phyloP scores from a whole-genome alignment of 2,329 filamentous ascomycete species.

The Parastagonospora avenae region DNA sequence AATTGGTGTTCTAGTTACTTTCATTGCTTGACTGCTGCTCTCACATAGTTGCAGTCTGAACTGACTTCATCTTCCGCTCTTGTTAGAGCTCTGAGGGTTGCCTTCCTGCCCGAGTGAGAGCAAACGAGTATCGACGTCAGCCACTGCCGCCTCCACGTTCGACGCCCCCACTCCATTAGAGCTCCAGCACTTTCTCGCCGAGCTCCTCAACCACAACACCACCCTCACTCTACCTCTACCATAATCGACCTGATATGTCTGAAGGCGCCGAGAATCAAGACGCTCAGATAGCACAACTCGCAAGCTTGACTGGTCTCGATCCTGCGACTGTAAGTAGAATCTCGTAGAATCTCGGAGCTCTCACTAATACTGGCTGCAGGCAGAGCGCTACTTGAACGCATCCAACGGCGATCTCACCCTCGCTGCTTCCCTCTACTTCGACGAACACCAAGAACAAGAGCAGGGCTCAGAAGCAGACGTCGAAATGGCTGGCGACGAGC shows the following conservation, averaged over 20 bases:
- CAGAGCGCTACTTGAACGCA: constrained; percentile 50
- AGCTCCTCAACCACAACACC: constrained; percentile 3
- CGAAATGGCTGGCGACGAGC: constrained; percentile 44
- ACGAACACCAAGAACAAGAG: constrained; percentile 37
- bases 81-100: too few relatives aligned
- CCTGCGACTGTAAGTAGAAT: constrained; percentile 41
- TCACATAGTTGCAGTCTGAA: too few relatives aligned
- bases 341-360: constrained; percentile 28
- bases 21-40: neutral
- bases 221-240: neutral
- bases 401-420: constrained; percentile 54
- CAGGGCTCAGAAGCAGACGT: constrained; percentile 29
- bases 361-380: constrained; percentile 43
- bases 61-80: too few relatives aligned
- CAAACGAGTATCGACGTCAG: constrained; percentile 21
- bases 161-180: constrained; percentile 9
- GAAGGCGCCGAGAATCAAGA: constrained; percentile 37
- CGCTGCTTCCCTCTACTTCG: constrained; percentile 53
- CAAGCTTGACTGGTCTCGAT: constrained; percentile 41
- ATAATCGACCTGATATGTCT: constrained; percentile 32
- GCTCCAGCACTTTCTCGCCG: constrained; percentile 10
- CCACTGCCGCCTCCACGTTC: constrained; percentile 15
- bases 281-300: constrained; percentile 44
- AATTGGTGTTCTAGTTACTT: neutral
- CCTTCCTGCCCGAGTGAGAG: too few relatives aligned